Conservation (phyloP, 2,329 filamentous ascomycete species). For the Aquanectria penicillioides region DNA sequence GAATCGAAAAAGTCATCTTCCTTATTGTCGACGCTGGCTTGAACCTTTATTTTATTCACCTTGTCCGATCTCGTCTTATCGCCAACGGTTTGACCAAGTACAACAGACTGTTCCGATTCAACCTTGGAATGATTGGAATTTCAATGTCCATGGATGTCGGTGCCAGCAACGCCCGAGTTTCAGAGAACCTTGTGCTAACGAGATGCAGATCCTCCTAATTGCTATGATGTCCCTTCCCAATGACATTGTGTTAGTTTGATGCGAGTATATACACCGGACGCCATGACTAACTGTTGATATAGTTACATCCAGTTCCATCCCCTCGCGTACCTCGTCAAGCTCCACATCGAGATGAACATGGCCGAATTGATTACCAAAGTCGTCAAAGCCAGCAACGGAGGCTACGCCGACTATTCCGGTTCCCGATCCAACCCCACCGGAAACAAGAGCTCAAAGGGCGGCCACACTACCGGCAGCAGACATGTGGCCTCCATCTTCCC, state of each 20-base stretch:
- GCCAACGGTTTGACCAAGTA: constrained; percentile 61
- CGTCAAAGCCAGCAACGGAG: constrained; percentile 37
- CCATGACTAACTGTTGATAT: constrained; percentile 7
- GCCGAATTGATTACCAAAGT: constrained; percentile 59
- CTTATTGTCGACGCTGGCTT: constrained; percentile 58
- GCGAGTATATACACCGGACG: fast-evolving
- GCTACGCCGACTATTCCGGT: constrained; percentile 36
- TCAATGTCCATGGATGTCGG: constrained; percentile 45
- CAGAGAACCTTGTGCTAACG: neutral
- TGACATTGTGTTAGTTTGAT: constrained; percentile 41
- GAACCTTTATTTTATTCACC: constrained; percentile 62
- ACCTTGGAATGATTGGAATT: constrained; percentile 43
- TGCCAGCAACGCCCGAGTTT: fast-evolving
- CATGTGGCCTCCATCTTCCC: constrained; percentile 33
- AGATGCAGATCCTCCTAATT: constrained; percentile 37
- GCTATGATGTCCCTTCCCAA: constrained; percentile 45
- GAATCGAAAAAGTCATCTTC: constrained; percentile 62
- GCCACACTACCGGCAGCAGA: constrained; percentile 10
- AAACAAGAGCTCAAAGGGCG: constrained; percentile 27
- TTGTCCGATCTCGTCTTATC: constrained; percentile 57
- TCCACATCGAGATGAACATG: constrained; percentile 65
- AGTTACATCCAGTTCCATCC: constrained; percentile 60
- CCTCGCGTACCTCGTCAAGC: constrained; percentile 61
- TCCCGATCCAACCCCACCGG: constrained; percentile 30
- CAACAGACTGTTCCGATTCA: constrained; percentile 52